phyloP scores from a whole-genome alignment of 345 rosid species.

The Salix brachista region DNA sequence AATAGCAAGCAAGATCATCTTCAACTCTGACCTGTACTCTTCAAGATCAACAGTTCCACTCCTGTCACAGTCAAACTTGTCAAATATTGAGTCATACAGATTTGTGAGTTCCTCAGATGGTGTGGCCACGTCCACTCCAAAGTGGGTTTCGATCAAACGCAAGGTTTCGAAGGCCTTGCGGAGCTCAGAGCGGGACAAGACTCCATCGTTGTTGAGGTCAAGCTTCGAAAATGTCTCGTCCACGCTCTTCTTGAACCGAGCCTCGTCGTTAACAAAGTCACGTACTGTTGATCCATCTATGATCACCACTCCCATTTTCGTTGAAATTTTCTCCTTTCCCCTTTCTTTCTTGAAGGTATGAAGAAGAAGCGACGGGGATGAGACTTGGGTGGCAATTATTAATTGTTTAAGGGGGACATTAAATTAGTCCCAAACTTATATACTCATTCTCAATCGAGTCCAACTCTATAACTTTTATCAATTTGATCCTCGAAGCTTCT shows the following conservation, averaged over 20 bases:
- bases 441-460: too few relatives aligned
- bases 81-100: conserved; percentile 64
- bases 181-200: conserved; percentile 54
- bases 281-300: conserved; percentile 73
- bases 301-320: conserved; percentile 57
- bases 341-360: too few relatives aligned
- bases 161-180: conserved; percentile 63
- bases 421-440: too few relatives aligned
- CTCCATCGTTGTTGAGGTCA: conserved; percentile 67
- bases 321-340: background rate
- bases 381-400: too few relatives aligned
- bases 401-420: too few relatives aligned
- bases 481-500: too few relatives aligned
- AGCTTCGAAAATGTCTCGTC: conserved; percentile 42
- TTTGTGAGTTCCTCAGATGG: conserved; percentile 47
- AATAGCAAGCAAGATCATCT: conserved; percentile 65
- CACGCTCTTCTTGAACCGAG: conserved; percentile 46
- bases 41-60: conserved; percentile 48
- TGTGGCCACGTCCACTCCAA: conserved; percentile 52
- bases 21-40: conserved; percentile 63
- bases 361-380: too few relatives aligned
- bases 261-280: conserved; percentile 48
- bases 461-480: too few relatives aligned
- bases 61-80: conserved; percentile 54
- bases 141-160: conserved; percentile 58